These are phyloP conservation scores for Exophiala sp. DNA, from an alignment of 2,329 filamentous ascomycete genomes.

Conservation along the genomic window DNA sequence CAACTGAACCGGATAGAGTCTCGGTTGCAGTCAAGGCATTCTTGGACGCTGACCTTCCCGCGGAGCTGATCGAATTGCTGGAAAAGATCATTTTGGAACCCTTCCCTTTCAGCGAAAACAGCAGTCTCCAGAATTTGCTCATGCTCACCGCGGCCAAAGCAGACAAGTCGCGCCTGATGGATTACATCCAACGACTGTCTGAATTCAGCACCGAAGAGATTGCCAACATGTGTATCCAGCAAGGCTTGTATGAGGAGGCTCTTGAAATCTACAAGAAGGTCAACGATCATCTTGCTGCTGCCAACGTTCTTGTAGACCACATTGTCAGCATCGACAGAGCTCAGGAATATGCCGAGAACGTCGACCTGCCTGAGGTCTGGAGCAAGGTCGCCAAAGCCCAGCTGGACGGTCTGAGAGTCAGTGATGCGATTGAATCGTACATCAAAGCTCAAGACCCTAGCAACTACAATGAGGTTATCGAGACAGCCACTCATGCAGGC, in stretches of 20 bases:
- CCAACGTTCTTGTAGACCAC: conserved; percentile 88
- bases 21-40: conserved; percentile 91
- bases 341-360: conserved; percentile 88
- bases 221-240: conserved; percentile 84
- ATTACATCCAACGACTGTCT: conserved; percentile 88
- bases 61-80: conserved; percentile 90
- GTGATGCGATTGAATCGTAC: conserved; percentile 92
- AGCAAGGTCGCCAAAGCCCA: conserved; percentile 98
- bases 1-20: conserved; percentile 87
- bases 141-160: conserved; percentile 96
- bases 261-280: conserved; percentile 99
- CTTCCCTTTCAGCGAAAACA: conserved; percentile 96
- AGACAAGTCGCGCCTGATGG: conserved; percentile 89
- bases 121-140: conserved; percentile 89
- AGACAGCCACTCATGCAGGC: conserved; percentile 87
- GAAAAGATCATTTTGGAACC: conserved; percentile 99
- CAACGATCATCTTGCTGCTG: conserved; percentile 76
- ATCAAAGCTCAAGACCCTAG: conserved; percentile 88
- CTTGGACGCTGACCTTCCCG: conserved; percentile 81
- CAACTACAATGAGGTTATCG: conserved; percentile 94
- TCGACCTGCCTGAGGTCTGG: conserved; percentile 93
- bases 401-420: conserved; percentile 86
- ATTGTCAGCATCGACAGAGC: conserved; percentile 97
- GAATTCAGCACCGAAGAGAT: conserved; percentile 90
- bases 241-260: conserved; percentile 91